Percentiles rank a stretch among this genome's conserved stretches.
phyloP scores from a whole-genome alignment of 495 filamentous ascomycete species.

The Daldinia caldariorum region DNA sequence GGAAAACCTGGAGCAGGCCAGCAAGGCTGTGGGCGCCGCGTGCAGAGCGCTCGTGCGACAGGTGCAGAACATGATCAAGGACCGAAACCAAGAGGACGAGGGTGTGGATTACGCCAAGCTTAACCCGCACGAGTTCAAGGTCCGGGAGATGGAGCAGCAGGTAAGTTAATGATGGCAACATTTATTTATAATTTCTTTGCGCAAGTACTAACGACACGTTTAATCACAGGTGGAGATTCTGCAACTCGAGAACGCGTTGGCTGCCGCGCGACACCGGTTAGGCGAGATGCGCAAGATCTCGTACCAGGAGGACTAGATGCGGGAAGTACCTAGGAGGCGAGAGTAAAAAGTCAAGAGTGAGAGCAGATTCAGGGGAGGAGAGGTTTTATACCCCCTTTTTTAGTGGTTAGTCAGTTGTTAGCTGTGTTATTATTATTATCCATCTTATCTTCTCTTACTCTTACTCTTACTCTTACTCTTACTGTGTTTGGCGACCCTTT shows the following conservation, averaged over 20 bases:
- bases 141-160: conserved; percentile 99
- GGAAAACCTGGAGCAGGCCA: conserved; percentile 87
- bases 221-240: conserved; percentile 82
- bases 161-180: conserved; percentile 60
- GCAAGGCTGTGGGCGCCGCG: conserved; percentile 89
- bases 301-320: conserved; percentile 79
- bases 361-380: background rate
- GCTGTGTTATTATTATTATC: background rate
- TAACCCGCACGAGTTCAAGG: conserved; percentile 95
- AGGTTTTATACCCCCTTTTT: conserved; percentile 16
- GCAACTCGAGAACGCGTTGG: conserved; percentile 88
- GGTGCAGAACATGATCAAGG: conserved; percentile 91
- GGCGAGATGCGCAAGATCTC: conserved; percentile 99
- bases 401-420: conserved; percentile 7
- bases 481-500: background rate
- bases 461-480: no score
- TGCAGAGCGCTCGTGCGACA: conserved; percentile 89
- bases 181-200: background rate
- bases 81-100: conserved; percentile 84
- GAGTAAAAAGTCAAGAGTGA: no score
- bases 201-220: background rate
- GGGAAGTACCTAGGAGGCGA: no score
- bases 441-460: background rate
- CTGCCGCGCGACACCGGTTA: conserved; percentile 81
- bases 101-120: conserved; percentile 87